Evolutionary conservation across 1,284 basidiomycete species (phyloP).

Genomic region (Rhodofomes roseus): DNA sequence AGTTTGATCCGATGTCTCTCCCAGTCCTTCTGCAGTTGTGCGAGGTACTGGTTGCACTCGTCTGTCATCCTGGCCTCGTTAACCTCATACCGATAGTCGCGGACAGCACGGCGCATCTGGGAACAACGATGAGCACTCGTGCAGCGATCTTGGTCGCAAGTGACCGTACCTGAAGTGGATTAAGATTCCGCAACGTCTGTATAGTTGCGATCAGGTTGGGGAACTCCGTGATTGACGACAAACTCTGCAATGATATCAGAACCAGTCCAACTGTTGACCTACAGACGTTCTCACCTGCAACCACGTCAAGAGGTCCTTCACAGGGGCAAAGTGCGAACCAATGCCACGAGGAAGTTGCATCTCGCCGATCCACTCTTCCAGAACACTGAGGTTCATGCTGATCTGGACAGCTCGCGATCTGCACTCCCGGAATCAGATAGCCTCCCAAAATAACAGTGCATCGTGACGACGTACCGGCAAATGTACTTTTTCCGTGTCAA

Average conservation of each 20-base stretch:
- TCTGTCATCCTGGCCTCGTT: constrained; percentile 91
- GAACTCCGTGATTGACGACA: constrained; percentile 85
- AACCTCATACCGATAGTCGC: constrained; percentile 95
- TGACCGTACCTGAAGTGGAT: constrained; percentile 77
- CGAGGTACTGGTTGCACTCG: constrained; percentile 91
- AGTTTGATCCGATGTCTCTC: constrained; percentile 82
- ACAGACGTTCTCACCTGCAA: constrained; percentile 56
- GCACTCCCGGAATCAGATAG: neutral
- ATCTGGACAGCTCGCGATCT: constrained; percentile 89
- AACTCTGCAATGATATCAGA: constrained; percentile 50
- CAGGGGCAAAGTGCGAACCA: constrained; percentile 78
- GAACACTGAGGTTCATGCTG: constrained; percentile 77
- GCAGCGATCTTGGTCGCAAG: neutral
- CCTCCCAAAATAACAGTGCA: neutral
- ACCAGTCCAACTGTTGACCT: neutral
- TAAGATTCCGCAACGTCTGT: constrained; percentile 82
- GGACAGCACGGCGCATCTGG: constrained; percentile 87
- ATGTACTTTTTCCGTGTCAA: constrained; percentile 90
- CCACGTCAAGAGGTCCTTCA: constrained; percentile 86
- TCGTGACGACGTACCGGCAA: constrained; percentile 60
- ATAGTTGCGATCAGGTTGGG: constrained; percentile 87
- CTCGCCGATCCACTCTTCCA: constrained; percentile 91
- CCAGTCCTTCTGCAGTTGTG: constrained; percentile 95
- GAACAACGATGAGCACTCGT: neutral
- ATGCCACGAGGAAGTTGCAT: constrained; percentile 81